Percentiles rank a stretch among this genome's conserved stretches.
Evolutionary conservation across 202 grass and related monocot genomes (phyloP).

Genomic region (Musa balbisiana): DNA sequence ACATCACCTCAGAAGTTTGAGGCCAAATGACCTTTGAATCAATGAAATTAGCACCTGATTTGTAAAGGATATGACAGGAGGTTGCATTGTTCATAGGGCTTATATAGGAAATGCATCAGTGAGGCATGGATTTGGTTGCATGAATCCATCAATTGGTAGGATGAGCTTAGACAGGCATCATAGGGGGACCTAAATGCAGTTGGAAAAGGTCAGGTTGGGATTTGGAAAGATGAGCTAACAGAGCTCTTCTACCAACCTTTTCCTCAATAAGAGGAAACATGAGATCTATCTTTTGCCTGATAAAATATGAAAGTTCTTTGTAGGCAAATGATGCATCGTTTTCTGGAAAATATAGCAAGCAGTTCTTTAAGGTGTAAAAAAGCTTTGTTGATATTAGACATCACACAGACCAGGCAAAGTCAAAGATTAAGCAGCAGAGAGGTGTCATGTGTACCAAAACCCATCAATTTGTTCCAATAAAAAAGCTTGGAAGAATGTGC

Average conservation of each 20-base stretch:
- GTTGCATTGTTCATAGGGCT: background rate
- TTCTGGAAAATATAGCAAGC: too few species aligned
- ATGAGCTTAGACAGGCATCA: background rate
- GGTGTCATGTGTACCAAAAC: too few species aligned
- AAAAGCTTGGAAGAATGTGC: too few species aligned
- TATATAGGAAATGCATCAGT: background rate
- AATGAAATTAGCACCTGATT: background rate
- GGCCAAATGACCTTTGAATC: background rate
- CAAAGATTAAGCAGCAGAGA: too few species aligned
- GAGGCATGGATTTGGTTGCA: background rate
- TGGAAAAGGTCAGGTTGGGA: background rate
- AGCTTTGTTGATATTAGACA: too few species aligned
- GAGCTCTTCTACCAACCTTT: background rate
- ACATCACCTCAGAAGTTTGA: background rate
- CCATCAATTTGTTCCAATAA: too few species aligned
- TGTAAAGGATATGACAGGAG: background rate
- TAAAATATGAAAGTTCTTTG: too few species aligned
- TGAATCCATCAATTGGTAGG: background rate
- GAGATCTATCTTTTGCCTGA: too few species aligned
- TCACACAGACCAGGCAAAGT: too few species aligned
- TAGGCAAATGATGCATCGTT: too few species aligned
- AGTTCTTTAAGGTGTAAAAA: too few species aligned
- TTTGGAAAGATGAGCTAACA: background rate
- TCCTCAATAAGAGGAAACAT: too few species aligned
- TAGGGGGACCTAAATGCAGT: background rate